Base-by-base conservation (phyloP, 2,329 filamentous ascomycete species). In the Aaosphaeria pasadenensis region DNA sequence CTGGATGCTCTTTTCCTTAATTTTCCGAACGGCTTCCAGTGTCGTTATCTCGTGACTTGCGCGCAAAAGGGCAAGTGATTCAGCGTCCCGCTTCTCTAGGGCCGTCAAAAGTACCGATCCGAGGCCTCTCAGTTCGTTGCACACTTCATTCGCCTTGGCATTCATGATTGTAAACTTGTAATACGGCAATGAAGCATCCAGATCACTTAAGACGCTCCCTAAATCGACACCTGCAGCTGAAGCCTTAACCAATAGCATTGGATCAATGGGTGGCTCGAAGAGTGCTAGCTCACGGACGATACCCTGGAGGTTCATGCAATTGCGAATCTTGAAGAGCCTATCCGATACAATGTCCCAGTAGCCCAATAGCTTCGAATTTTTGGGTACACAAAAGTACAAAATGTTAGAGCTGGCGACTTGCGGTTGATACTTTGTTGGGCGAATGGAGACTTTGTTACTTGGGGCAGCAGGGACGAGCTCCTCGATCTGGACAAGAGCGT, bases 281-380 rank as follows among this genome's bases (percentile, higher is more conserved):
- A 36, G 33, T 9, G 33, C 33, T 9, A 36, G 33, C n/a, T 36
- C 33, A 9, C 33, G 33, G 33, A 36, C 33, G 33, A 36, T n/a
- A n/a, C 33, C 33, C n/a, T 36, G 33, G n/a, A 41, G 24, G 39
- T 41, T 41, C 39, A 41, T 41, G 41, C 41, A 28, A 29, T 43
- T 13, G 13, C 29, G 41, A 6, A 43, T 43, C 41, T 43, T 43
- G 41, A 43, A 43, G 29, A 43, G 41, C 7, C 41, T 6, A 30
- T 43, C 41, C 13, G 41, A 24, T 11, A 43, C 41, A 30, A 13
- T 24, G 29, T 43, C 41, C 41, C 41, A 43, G 11, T 28, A 28
- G 5, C 7, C 13, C 41, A 43, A 36, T 3, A 36, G 33, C n/a
- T 36, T 36, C 33, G 7, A 9, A n/a, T 36, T 36, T 9, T 9